phyloP scores from a whole-genome alignment of 495 filamentous ascomycete species.

The Darksidea phi region DNA sequence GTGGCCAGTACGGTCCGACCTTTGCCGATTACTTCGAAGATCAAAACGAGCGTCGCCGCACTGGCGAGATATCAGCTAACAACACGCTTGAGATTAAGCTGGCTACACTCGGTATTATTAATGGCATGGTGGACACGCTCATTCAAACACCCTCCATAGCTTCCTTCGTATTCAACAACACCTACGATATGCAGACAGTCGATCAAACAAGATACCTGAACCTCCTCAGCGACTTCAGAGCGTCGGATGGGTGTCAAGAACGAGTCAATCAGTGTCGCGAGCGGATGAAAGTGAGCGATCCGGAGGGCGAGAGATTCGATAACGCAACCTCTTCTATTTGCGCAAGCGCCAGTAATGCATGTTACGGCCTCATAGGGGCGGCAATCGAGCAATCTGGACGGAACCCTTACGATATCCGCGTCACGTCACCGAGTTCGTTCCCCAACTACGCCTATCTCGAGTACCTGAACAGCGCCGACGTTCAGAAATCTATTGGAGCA shows the following conservation, averaged over 20 bases:
- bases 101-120: conserved; percentile 47
- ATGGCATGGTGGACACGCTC: conserved; percentile 46
- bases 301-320: conserved; percentile 38
- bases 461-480: conserved; percentile 42
- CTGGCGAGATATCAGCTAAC: conserved; percentile 41
- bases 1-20: conserved; percentile 50
- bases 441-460: conserved; percentile 39
- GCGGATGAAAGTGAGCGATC: conserved; percentile 33
- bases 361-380: conserved; percentile 13
- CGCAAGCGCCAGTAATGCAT: conserved; percentile 24
- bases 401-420: conserved; percentile 41
- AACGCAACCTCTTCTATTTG: conserved; percentile 30
- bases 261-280: conserved; percentile 35
- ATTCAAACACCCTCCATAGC: conserved; percentile 38
- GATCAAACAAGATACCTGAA: conserved; percentile 36
- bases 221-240: conserved; percentile 24
- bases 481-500: conserved; percentile 42
- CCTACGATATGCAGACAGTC: conserved; percentile 42
- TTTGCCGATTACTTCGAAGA: conserved; percentile 49
- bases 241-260: conserved; percentile 31
- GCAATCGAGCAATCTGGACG: conserved; percentile 1
- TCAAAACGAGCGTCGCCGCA: conserved; percentile 44
- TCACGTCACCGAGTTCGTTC: conserved; percentile 28
- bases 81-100: conserved; percentile 47
- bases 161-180: conserved; percentile 43